Conservation (phyloP, 371 early-diverging fungal species). For the Mortierella sp. region DNA sequence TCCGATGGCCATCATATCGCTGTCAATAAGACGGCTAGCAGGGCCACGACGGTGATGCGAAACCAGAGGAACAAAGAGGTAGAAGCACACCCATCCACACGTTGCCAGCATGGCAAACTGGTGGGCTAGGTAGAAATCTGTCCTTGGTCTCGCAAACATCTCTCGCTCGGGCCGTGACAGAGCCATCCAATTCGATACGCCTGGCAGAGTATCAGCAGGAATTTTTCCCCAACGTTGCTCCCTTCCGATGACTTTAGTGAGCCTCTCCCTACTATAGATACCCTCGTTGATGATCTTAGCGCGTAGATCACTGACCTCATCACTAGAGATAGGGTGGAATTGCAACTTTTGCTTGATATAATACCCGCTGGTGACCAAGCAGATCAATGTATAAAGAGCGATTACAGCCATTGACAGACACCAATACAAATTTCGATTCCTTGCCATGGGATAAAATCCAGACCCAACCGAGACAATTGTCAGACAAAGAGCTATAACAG, state of each 20-base stretch:
- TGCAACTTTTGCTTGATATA: conserved; percentile 23
- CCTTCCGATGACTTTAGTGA: not conserved
- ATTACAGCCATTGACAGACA: conserved; percentile 25
- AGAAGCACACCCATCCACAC: conserved; percentile 29
- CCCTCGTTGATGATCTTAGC: conserved; percentile 8
- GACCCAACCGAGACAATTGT: conserved; percentile 40
- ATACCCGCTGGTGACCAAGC: conserved; percentile 3
- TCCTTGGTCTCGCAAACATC: conserved; percentile 28
- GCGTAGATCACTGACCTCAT: conserved; percentile 19
- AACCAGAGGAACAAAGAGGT: conserved; percentile 49
- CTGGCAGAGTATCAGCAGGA: not conserved
- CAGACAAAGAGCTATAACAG: conserved; percentile 26
- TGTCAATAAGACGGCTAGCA: conserved; percentile 29
- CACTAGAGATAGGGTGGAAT: conserved; percentile 8
- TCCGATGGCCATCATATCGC: conserved; percentile 52
- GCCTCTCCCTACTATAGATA: not conserved
- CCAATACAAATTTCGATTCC: conserved; percentile 26
- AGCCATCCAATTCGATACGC: conserved; percentile 14
- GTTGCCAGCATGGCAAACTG: conserved; percentile 23
- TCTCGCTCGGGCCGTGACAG: conserved; percentile 21
- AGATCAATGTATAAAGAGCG: conserved; percentile 8
- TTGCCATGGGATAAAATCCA: conserved; percentile 47
- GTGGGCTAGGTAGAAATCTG: conserved; percentile 23
- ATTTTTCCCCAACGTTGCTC: conserved; percentile 3
- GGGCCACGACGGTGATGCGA: conserved; percentile 39